Evolutionary conservation across 1,139 yeast species (phyloP), one percentile per base, ranked within the genome.

Genomic region (Tardiomyces blankii): DNA sequence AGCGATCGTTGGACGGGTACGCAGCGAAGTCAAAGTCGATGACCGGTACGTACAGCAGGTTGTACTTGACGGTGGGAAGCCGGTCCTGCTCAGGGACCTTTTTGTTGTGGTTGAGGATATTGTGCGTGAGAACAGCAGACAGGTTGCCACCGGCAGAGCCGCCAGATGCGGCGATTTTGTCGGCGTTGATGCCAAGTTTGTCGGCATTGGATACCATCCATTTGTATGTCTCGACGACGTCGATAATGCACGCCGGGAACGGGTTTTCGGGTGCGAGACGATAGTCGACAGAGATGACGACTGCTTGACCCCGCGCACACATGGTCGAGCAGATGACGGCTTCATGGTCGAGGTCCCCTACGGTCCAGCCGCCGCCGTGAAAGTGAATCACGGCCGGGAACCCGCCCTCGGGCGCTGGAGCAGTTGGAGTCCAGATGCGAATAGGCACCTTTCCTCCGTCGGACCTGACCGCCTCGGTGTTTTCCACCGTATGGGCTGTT

Each of bases 201-300:
- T 18, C 41, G 19, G 41, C 25, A 13, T 39, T 18, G n/a, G 19
- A 12, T 7, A 18, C 19, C 9, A 39, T 23, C 25, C 23, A 19
- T 11, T 12, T 9, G 23, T 59, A 52, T 6, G 69, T 61, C 41
- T 70, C 77, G 52, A 61, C 72, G 32, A 74, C 62, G 53, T 74
- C 79, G 21, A 73, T 67, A 1, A 73, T 67, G 38, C 72, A 68
- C 13, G 74, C 73, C 2, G 80, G 80, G 51, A 64, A 75, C 14
- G 76, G 75, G 48, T 63, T 55, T 53, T 75, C 77, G 1, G 80
- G 80, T 0, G 77, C 77, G 33, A 65, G 53, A 38, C 70, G 54
- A 52, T 68, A 68, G 44, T 66, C 68, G 27, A 67, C 68, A 46
- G 64, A 39, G 9, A 39, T 13, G 16, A 18, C 19, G 8, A 39